Percentiles rank a stretch among this genome's conserved stretches.
phyloP scores from a whole-genome alignment of 257 asterid genomes.

The Hygrophila difformis region DNA sequence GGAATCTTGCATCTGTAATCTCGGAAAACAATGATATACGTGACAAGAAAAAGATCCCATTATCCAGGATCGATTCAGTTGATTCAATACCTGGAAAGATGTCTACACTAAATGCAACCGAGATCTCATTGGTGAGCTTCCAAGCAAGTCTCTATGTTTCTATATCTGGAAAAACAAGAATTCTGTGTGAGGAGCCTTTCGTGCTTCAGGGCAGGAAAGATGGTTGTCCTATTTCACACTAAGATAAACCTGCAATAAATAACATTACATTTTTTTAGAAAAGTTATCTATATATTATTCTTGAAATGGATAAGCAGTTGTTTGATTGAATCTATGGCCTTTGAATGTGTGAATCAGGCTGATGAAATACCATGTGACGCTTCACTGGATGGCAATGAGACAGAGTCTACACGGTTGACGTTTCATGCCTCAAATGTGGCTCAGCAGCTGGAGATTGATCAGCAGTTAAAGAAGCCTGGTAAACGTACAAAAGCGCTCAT shows the following conservation, averaged over 20 bases:
- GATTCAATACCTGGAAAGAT: slow-evolving; percentile 16
- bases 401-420: slow-evolving; percentile 13
- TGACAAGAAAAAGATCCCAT: slow-evolving; percentile 15
- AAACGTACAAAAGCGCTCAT: slow-evolving; percentile 17
- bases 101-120: slow-evolving; percentile 23
- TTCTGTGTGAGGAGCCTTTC: background rate
- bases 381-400: slow-evolving; percentile 6
- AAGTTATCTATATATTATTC: no score
- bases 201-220: no score
- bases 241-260: no score
- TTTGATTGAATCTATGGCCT: slow-evolving; percentile 9
- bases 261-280: no score
- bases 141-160: slow-evolving; percentile 33
- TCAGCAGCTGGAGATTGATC: slow-evolving; percentile 17
- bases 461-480: slow-evolving; percentile 17
- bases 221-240: no score
- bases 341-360: slow-evolving; percentile 28
- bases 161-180: background rate
- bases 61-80: slow-evolving; percentile 20
- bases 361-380: no score
- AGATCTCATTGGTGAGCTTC: slow-evolving; percentile 21
- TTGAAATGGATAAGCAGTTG: no score
- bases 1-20: slow-evolving; percentile 19
- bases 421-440: slow-evolving; percentile 13
- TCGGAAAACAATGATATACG: slow-evolving; percentile 13